These are phyloP conservation scores for Didymella arachidicola DNA, from an alignment of 2,329 filamentous ascomycete species.

Conservation along the genomic window DNA sequence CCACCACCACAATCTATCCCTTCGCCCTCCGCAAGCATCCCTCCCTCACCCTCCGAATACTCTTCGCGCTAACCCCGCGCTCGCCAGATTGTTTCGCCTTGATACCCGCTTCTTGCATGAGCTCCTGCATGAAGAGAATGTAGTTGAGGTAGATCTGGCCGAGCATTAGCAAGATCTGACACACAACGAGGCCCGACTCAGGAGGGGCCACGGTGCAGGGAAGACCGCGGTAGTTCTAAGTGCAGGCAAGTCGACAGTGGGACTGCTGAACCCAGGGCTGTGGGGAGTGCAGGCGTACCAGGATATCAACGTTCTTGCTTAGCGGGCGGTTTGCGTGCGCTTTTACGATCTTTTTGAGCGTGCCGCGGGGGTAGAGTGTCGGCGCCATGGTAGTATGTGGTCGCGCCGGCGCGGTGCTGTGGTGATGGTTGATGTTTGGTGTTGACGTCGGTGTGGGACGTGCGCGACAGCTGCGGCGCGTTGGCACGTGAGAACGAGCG, in stretches of 20 bases:
- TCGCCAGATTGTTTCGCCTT: constrained; percentile 77
- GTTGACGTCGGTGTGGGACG: constrained; percentile 21
- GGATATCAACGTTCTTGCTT: constrained; percentile 84
- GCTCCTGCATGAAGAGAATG: constrained; percentile 77
- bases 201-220: no score
- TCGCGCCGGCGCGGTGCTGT: constrained; percentile 1
- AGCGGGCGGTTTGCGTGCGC: constrained; percentile 82
- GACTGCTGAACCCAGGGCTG: no score
- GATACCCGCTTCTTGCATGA: constrained; percentile 82
- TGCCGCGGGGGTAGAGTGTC: constrained; percentile 83
- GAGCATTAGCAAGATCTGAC: constrained; percentile 2
- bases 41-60: constrained; percentile 78
- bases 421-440: constrained; percentile 11
- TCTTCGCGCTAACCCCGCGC: constrained; percentile 74
- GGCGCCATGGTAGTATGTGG: constrained; percentile 62
- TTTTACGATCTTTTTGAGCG: constrained; percentile 88
- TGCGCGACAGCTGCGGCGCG: constrained; percentile 22
- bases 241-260: no score
- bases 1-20: constrained; percentile 23
- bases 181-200: no score
- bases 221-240: no score
- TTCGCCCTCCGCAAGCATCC: constrained; percentile 54
- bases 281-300: constrained; percentile 62
- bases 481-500: constrained; percentile 30
- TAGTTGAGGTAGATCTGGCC: constrained; percentile 83